Evolutionary conservation across 306 rosid species (phyloP).

Genomic region (Vigna hirtella): DNA sequence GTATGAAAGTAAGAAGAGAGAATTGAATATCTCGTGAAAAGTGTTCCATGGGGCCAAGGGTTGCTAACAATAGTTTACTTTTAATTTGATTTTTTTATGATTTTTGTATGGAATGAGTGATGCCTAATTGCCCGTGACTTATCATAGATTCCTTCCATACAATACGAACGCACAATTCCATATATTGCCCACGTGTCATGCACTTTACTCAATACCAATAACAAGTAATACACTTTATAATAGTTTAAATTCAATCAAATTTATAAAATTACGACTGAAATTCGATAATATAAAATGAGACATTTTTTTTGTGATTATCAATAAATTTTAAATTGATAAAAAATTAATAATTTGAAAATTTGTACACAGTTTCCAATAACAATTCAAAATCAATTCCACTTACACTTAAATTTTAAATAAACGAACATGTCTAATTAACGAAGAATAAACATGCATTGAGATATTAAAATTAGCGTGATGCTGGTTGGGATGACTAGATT

Average conservation of each 20-base stretch:
- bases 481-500: no score
- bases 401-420: neutral
- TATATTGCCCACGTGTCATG: constrained; percentile 12
- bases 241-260: no score
- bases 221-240: no score
- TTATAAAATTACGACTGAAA: no score
- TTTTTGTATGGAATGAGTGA: neutral
- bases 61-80: constrained; percentile 24
- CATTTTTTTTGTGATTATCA: no score
- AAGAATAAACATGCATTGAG: no score
- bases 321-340: no score
- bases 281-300: no score
- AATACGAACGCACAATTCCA: constrained; percentile 18
- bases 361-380: neutral
- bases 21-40: constrained; percentile 3
- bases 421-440: neutral
- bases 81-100: constrained; percentile 35
- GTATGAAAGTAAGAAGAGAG: neutral
- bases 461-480: no score
- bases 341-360: neutral
- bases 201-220: no score
- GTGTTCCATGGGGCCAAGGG: constrained; percentile 27
- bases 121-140: constrained; percentile 39
- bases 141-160: constrained; percentile 50
- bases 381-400: neutral